Evolutionary conservation across 306 rosid genomes (phyloP).

Genomic region (Gillenia trifoliata): DNA sequence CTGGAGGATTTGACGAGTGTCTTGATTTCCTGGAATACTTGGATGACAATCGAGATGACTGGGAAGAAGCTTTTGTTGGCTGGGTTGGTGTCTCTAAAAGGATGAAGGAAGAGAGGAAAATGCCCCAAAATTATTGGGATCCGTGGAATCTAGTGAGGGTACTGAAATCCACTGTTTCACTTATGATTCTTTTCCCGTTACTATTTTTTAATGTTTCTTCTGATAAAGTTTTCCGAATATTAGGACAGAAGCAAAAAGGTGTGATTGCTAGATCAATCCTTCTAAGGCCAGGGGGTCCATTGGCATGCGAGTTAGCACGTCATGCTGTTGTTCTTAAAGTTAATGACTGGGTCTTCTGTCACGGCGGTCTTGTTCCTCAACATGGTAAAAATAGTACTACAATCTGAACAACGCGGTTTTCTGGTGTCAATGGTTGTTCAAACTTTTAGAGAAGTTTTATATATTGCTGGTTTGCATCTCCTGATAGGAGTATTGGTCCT

Average conservation of each 20-base stretch:
- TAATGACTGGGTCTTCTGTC: constrained; percentile 97
- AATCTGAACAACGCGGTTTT: constrained; percentile 5
- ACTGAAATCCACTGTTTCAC: constrained; percentile 28
- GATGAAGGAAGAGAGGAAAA: constrained; percentile 48
- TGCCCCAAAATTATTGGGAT: constrained; percentile 59
- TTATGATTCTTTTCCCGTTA: background rate
- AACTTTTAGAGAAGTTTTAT: constrained; percentile 6
- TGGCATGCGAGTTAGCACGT: constrained; percentile 73
- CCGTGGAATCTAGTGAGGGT: constrained; percentile 88
- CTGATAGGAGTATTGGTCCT: constrained; percentile 29
- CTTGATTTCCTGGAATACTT: constrained; percentile 68
- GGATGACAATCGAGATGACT: constrained; percentile 42
- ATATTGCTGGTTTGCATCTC: constrained; percentile 22
- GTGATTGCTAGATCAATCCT: constrained; percentile 80
- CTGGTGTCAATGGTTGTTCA: constrained; percentile 16
- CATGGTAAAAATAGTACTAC: constrained; percentile 57
- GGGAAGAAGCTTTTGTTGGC: constrained; percentile 64
- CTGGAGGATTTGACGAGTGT: constrained; percentile 83
- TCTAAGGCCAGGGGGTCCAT: constrained; percentile 74
- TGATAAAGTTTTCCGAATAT: constrained; percentile 44
- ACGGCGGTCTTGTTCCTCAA: constrained; percentile 99
- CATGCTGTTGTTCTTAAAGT: constrained; percentile 83
- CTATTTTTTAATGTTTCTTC: constrained; percentile 14
- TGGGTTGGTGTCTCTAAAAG: constrained; percentile 66
- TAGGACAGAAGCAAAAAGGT: constrained; percentile 97